Base-by-base conservation (phyloP, 805 yeast species). In the Myxozyma sirexii region DNA sequence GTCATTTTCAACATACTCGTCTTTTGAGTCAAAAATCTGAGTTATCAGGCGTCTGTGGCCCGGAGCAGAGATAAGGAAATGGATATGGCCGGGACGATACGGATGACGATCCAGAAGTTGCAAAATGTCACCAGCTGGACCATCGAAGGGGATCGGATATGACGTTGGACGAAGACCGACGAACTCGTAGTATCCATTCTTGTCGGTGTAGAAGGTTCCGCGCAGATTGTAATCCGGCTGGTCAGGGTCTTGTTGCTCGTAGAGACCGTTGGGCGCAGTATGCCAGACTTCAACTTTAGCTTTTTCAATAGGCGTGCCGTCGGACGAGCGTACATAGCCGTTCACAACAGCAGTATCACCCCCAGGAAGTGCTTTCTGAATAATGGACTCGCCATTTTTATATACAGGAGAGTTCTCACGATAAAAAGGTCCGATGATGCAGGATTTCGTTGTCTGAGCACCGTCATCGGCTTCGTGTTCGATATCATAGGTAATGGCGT, bases 141-240 rank as follows among this genome's bases (percentile, higher is more conserved):
- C 76, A 64, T 74, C 76, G 60, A 66, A 68, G 19, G 76, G 76
- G 46, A 74, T 73, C 33, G 75, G 75, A 52, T 74, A 73, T 24
- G 76, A 68, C 4, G 72, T 71, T 21, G 76, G 76, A 45, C 68
- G 70, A 48, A 71, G 64, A 44, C 75, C 72, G 29, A 64, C 62
- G 27, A 72, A 68, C 19, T 66, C 56, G 59, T 67, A 74, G 35
- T 56, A 59, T 3, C 75, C 73, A 29, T 63, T 58, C 7, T 63
- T 41, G 51, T 65, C 67, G 15, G 75, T 65, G 54, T 56, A 63
- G 68, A 67, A 69, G 29, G 73, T 71, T 13, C 75, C 75, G 60
- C 75, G 67, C 46, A 70, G 61, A 57, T 71, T 71, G 59, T 63
- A 70, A 21, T 72, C 75, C 12, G 74, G 74, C 59, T 71, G 74